Base-by-base conservation (phyloP, 768 basidiomycete genomes). In the Ephemerocybe angulata region DNA sequence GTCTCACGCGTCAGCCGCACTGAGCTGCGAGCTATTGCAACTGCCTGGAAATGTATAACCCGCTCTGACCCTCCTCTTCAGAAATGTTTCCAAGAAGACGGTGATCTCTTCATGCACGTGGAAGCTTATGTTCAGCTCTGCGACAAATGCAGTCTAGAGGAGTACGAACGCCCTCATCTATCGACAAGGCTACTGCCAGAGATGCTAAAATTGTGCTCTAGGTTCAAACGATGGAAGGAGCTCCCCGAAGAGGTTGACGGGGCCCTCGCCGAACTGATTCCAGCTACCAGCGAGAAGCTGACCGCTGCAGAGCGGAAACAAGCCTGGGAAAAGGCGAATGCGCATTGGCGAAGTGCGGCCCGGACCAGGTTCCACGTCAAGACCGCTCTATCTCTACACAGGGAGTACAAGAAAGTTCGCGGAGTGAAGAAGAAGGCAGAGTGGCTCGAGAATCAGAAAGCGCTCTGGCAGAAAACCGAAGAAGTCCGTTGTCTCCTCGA, bases 171-270 rank as follows among this genome's bases (percentile, higher is more conserved):
- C 11, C n/a, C n/a, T 12, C 22, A 6, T 25, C 12, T 46, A 12
- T 13, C 24, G n/a, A 11, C n/a, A 12, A 13, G 44, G 11, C 44
- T 3, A 21, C 7, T n/a, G 35, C n/a, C 35, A 37, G 12, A 12
- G 10, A 11, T 6, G 13, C 19, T 12, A 15, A 24, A 25, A 10
- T 2, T 21, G 15, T 27, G 22, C 13, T 46, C 25, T 13, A 46
- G 44, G 25, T 46, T 46, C 44, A 46, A 46, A 25, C 44, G 44
- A 28, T 46, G 44, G 44, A 46, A 46, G 15, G 44, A 46, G 25
- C 25, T 46, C 22, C 44, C 44, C 5, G 44, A 24, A 24, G 27
- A 46, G 11, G 24, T 46, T 27, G 44, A 46, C 27, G 22, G 12
- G 22, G 44, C 19, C 10, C 44, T 46, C 24, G 15, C 44, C 12